Evolutionary conservation across 805 yeast genomes (phyloP).

Genomic region (Yamadazyma tumulicola): DNA sequence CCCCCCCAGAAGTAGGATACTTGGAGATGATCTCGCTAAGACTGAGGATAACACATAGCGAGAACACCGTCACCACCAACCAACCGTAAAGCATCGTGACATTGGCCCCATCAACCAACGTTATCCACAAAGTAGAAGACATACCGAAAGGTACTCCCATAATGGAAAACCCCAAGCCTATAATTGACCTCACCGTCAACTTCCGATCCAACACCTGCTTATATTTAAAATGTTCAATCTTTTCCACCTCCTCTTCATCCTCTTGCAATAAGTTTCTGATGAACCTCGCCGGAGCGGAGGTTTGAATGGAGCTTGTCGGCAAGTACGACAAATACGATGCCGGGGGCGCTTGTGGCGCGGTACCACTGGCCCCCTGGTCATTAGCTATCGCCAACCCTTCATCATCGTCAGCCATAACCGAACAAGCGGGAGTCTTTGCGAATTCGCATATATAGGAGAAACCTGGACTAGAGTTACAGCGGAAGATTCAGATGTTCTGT

Average conservation of each 20-base stretch:
- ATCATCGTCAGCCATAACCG: not conserved
- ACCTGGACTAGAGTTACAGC: too few species aligned
- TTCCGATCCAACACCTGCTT: slow-evolving; percentile 69
- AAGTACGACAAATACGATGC: slow-evolving; percentile 11
- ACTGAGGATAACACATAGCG: slow-evolving; percentile 64
- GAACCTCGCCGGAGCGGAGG: slow-evolving; percentile 12
- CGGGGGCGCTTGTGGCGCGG: slow-evolving; percentile 3
- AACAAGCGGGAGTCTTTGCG: too few species aligned
- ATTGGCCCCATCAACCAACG: slow-evolving; percentile 73
- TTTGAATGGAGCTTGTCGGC: slow-evolving; percentile 7
- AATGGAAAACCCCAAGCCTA: slow-evolving; percentile 75
- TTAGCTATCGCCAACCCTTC: not conserved
- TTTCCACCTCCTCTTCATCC: slow-evolving; percentile 49
- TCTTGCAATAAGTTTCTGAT: slow-evolving; percentile 13
- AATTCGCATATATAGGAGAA: too few species aligned
- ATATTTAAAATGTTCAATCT: slow-evolving; percentile 69
- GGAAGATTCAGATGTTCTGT: too few species aligned
- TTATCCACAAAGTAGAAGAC: slow-evolving; percentile 68
- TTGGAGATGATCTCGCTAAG: slow-evolving; percentile 75
- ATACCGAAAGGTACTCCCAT: slow-evolving; percentile 83
- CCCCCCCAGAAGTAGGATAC: slow-evolving; percentile 73
- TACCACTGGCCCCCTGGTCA: not conserved
- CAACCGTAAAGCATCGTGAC: slow-evolving; percentile 76
- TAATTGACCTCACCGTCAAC: slow-evolving; percentile 63
- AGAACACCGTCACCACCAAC: slow-evolving; percentile 59